Evolutionary conservation across 2,329 filamentous ascomycete genomes (phyloP).

Genomic region (Blumeria hordei): DNA sequence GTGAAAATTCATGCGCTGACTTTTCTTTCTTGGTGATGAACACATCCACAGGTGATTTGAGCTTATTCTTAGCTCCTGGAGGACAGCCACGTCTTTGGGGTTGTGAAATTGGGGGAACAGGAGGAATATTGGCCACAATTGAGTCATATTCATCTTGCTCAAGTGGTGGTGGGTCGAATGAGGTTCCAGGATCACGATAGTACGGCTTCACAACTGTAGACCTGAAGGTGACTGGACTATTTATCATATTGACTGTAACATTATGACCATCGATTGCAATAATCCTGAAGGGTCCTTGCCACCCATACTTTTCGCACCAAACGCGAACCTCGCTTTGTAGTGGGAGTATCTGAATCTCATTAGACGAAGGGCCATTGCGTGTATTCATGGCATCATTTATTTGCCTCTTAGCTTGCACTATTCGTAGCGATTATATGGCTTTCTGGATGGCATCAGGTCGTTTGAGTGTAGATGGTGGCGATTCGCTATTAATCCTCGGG

Average conservation of each 20-base stretch:
- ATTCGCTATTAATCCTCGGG: not conserved
- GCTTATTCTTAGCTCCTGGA: too few relatives aligned
- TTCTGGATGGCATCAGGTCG: slow-evolving; percentile 3
- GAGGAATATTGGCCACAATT: not conserved
- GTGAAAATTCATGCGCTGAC: not conserved
- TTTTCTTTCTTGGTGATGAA: not conserved
- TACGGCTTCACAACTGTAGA: not conserved
- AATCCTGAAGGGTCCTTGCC: not conserved
- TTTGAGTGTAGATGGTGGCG: not conserved
- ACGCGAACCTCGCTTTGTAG: not conserved
- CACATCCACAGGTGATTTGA: not conserved
- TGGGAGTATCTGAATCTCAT: not conserved
- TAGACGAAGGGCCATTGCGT: not conserved
- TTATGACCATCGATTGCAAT: not conserved
- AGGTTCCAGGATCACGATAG: not conserved
- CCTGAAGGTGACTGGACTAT: not conserved
- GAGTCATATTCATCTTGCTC: not conserved
- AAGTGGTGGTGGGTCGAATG: not conserved
- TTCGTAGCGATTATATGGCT: slow-evolving; percentile 1
- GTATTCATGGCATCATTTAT: slow-evolving; percentile 1
- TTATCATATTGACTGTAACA: not conserved
- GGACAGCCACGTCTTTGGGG: not conserved
- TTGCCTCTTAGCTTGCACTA: not conserved
- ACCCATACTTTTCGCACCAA: not conserved
- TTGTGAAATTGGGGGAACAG: not conserved